These are phyloP conservation scores for Emmonsiellopsis sp. DNA, from an alignment of 2,329 filamentous ascomycete genomes.

Conservation along the genomic window DNA sequence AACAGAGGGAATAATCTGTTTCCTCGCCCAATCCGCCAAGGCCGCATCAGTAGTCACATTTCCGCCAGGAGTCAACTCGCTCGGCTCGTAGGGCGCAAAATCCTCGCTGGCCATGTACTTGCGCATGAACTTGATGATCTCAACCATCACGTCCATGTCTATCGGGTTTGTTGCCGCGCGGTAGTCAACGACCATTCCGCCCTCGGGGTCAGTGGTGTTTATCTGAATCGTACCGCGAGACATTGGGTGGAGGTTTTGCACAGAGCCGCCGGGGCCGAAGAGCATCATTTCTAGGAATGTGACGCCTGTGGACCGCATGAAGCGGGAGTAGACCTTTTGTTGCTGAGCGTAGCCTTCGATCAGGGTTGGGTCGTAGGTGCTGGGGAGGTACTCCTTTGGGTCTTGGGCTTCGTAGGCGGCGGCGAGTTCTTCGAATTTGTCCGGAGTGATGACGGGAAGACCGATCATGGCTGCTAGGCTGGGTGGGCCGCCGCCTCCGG, in stretches of 20 bases:
- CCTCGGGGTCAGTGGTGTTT: slow-evolving; percentile 26
- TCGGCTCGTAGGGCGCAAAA: background rate
- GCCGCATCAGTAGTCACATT: background rate
- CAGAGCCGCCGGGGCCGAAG: background rate
- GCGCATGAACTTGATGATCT: slow-evolving; percentile 28
- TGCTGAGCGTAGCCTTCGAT: slow-evolving; percentile 1
- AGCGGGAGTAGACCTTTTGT: background rate
- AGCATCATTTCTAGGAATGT: slow-evolving; percentile 2
- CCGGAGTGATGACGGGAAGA: background rate
- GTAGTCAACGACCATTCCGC: slow-evolving; percentile 31
- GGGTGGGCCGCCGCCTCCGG: background rate
- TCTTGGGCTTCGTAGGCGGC: background rate
- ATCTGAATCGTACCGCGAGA: slow-evolving; percentile 34
- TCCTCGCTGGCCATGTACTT: slow-evolving; percentile 27
- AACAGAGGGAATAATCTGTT: slow-evolving; percentile 2
- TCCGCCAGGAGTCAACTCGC: background rate
- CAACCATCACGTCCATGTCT: slow-evolving; percentile 27
- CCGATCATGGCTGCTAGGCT: background rate
- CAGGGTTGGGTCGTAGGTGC: background rate
- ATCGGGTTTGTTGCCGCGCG: slow-evolving; percentile 31
- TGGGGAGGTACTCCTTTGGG: background rate
- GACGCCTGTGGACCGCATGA: slow-evolving; percentile 1
- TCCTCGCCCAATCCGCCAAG: background rate
- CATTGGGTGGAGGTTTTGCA: slow-evolving; percentile 25
- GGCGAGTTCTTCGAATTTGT: background rate